Evolutionary conservation across 352 stramenopile genomes (phyloP), one percentile per base, ranked within the genome.

Genomic region (Lagenidium giganteum): DNA sequence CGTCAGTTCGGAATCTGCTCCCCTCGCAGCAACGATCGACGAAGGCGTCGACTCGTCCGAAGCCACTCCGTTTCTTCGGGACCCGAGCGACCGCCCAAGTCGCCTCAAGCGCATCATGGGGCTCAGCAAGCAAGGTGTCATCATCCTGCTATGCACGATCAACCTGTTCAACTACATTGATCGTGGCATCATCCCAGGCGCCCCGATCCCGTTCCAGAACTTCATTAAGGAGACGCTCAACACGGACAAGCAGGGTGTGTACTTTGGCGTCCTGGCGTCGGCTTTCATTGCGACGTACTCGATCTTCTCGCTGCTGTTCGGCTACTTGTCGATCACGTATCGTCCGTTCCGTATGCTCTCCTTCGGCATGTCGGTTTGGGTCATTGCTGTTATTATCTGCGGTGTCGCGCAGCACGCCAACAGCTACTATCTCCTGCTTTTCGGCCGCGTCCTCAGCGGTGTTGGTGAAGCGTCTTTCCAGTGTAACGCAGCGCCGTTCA

Each of bases 91-190:
- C n/a, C n/a, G n/a, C n/a, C n/a, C n/a, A n/a, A n/a, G n/a, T n/a
- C n/a, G n/a, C n/a, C n/a, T n/a, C n/a, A n/a, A n/a, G n/a, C n/a
- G n/a, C n/a, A n/a, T n/a, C n/a, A n/a, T n/a, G n/a, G n/a, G n/a
- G 38, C 40, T 82, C 16, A 65, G 57, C 27, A 58, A 64, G 36
- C 57, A 81, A 56, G 68, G 65, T 55, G 68, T 86, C 44, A 92
- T 96, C 54, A 55, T 93, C 30, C 57, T 95, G 51, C 70, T 96
- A 16, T 93, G 78, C 46, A 61, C 71, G 27, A 93, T 94, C 54
- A 97, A 98, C 58, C 60, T 98, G 22, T 62, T 96, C 45, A 98
- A 97, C 61, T 98, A 97, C 67, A 57, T 97, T 33, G 93, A 98
- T 69, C 86, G 93, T 25, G 88, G 90, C 22, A 98, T 98, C 50